phyloP scores from a whole-genome alignment of 140 eudicot genomes.

The Cichorium intybus region DNA sequence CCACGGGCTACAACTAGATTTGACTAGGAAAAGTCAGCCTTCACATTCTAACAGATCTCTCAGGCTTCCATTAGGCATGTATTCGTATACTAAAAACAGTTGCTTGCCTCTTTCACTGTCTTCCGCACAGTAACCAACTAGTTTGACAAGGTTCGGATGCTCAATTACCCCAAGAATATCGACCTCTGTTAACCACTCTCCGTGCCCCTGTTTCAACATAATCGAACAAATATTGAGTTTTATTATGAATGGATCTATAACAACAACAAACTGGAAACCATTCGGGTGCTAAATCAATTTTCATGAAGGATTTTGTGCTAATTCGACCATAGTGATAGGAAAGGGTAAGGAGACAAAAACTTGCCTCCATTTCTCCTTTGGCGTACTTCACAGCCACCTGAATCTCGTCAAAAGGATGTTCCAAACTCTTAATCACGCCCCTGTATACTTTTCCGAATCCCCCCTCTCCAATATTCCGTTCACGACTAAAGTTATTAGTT shows the following conservation, averaged over 20 bases:
- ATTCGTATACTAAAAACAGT: conserved; percentile 56
- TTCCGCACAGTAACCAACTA: conserved; percentile 63
- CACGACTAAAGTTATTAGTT: conserved; percentile 41
- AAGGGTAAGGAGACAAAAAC: not conserved
- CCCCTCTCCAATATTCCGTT: conserved; percentile 59
- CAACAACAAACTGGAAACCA: too few species aligned
- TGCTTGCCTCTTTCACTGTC: conserved; percentile 61
- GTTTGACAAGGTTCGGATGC: conserved; percentile 67
- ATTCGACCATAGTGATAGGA: too few species aligned
- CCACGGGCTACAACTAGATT: too few species aligned
- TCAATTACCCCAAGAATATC: conserved; percentile 60
- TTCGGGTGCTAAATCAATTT: too few species aligned
- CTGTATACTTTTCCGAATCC: conserved; percentile 61
- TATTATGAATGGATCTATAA: not conserved
- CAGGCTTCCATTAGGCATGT: conserved; percentile 58
- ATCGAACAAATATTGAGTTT: too few species aligned
- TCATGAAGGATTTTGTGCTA: too few species aligned
- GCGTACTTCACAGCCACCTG: conserved; percentile 68
- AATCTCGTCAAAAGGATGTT: conserved; percentile 39
- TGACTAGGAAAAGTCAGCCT: too few species aligned
- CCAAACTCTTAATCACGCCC: conserved; percentile 48
- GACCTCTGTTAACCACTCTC: conserved; percentile 73
- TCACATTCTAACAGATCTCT: too few species aligned
- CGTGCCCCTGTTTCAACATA: conserved; percentile 43
- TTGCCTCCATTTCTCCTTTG: conserved; percentile 53